Base-by-base conservation (phyloP, 2,329 filamentous ascomycete species). In the Fusarium chlamydosporum region DNA sequence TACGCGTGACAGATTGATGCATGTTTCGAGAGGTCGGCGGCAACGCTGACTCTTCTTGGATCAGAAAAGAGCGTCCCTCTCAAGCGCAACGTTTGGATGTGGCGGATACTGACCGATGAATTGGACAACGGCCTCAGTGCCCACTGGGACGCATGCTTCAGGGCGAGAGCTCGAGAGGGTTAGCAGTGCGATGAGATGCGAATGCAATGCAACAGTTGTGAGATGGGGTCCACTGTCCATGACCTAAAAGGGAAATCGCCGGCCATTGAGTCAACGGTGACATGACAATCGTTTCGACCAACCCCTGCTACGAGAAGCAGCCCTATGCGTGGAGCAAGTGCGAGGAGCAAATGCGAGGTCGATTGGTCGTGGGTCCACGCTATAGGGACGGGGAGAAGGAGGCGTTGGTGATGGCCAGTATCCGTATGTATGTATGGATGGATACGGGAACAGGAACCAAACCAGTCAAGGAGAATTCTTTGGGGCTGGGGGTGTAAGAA, bases 301-400 rank as follows among this genome's bases (percentile, higher is more conserved):
- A 51, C 65, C 69, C 69, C 63, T 67, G 61, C 50, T 47, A 56
- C 55, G 43, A 62, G 48, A 61, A 72, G 57, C 73, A 75, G 73
- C 73, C 73, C 73, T 75, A 75, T 55, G 57, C 72, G 73, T 75
- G 73, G 73, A 75, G 73, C 59, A 48, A 61, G 61, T 52, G 58
- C 60, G 50, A 34, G 48, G 47, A 23, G 23, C 23, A 23, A 23
- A 23, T 23, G 23, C 23, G 23, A 23, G 23, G 57, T 64, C 61
- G 37, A 74, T 74, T 74, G 72, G 67, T 37, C 51, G 53, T 47
- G 52, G 58, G 55, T 62, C 64, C 54, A 67, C 57, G 34, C 29
- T 46, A 61, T 18, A 37, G 57, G 27, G 60, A 68, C 33, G 23
- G 46, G 34, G 46, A 37, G 33, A 27, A 50, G 20, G 45, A 62